These are phyloP conservation scores for Yarrowia sp. DNA, from an alignment of 805 yeast species.

Conservation along the genomic window DNA sequence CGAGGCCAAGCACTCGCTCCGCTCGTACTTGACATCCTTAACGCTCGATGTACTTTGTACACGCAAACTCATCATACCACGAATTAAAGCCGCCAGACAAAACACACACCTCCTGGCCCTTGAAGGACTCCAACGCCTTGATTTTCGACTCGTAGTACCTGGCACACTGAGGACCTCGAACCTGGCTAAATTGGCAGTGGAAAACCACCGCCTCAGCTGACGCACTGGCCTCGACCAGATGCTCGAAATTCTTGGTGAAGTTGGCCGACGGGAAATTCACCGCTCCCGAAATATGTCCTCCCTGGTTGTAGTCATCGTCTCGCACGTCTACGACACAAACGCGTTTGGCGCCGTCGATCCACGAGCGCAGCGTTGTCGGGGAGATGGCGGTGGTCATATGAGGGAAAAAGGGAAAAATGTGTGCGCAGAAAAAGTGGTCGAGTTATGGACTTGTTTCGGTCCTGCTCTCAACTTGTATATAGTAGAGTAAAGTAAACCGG, in stretches of 20 bases:
- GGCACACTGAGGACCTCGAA: conserved; percentile 86
- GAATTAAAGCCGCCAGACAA: conserved; percentile 78
- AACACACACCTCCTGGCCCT: conserved; percentile 57
- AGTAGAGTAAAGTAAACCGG: neutral
- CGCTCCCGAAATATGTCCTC: conserved; percentile 59
- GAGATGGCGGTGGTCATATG: conserved; percentile 28
- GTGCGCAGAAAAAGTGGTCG: no score
- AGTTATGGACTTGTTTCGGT: no score
- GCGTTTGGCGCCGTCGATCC: conserved; percentile 32
- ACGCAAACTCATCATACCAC: conserved; percentile 74
- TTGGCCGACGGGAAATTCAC: conserved; percentile 53
- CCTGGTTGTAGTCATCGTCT: conserved; percentile 73
- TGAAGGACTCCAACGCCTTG: conserved; percentile 32
- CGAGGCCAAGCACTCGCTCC: no score
- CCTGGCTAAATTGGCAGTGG: conserved; percentile 90
- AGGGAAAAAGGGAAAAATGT: no score
- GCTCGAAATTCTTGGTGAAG: conserved; percentile 43
- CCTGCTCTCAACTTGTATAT: no score
- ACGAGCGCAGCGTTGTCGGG: conserved; percentile 33
- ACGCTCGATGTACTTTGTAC: conserved; percentile 30
- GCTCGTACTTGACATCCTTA: neutral
- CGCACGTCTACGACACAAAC: conserved; percentile 72
- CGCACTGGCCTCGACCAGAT: conserved; percentile 40
- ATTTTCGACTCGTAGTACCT: conserved; percentile 51
- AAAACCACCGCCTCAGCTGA: conserved; percentile 60